Evolutionary conservation across 2,329 filamentous ascomycete genomes (phyloP).

Genomic region (Cladosporium sp.): DNA sequence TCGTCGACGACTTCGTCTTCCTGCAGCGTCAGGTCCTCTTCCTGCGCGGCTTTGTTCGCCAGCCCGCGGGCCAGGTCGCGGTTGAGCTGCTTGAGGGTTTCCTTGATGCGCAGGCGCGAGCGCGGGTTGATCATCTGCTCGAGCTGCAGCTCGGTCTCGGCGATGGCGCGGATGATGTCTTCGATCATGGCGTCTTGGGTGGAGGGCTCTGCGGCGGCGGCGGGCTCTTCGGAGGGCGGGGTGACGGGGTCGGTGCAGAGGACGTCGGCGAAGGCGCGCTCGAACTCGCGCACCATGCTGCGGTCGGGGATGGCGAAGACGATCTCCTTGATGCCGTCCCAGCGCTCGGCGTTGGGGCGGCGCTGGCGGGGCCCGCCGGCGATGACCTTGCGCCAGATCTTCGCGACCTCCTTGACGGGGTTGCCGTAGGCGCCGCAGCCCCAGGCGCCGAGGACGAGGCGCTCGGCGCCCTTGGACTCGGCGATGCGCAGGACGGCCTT

Average conservation of each 20-base stretch:
- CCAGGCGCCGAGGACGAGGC: conserved; percentile 55
- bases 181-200: conserved; percentile 15
- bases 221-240: conserved; percentile 8
- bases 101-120: conserved; percentile 25
- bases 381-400: conserved; percentile 43
- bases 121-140: conserved; percentile 27
- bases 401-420: conserved; percentile 50
- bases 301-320: conserved; percentile 51
- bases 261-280: conserved; percentile 26
- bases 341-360: conserved; percentile 33
- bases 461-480: conserved; percentile 36
- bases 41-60: conserved; percentile 22
- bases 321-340: conserved; percentile 40
- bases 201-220: conserved; percentile 12
- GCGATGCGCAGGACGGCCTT: conserved; percentile 48
- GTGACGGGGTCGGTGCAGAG: conserved; percentile 11
- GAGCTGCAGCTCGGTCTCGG: conserved; percentile 30
- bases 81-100: conserved; percentile 27
- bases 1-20: conserved; percentile 19
- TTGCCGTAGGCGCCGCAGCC: conserved; percentile 59
- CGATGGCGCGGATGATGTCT: conserved; percentile 26
- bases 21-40: conserved; percentile 21
- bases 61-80: conserved; percentile 28
- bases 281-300: conserved; percentile 49
- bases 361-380: conserved; percentile 27